Conservation (phyloP, 164 flowering plant genomes). For the Dillenia turbinata region DNA sequence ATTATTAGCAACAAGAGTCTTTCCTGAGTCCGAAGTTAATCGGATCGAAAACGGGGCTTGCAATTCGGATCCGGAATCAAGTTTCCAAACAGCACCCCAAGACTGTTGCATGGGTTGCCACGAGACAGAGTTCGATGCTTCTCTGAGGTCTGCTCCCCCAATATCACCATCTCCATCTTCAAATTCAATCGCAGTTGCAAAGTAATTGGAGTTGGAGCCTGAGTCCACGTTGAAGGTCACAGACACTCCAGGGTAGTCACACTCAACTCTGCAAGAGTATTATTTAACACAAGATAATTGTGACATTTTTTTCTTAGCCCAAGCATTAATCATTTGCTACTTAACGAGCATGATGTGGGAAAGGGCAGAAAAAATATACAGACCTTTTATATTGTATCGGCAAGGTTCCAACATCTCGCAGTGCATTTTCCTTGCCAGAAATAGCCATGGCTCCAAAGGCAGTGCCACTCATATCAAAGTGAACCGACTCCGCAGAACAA, state of each 20-base stretch:
- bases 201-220: slow-evolving; percentile 21
- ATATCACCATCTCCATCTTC: slow-evolving; percentile 31
- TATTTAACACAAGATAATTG: too few species aligned
- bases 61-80: slow-evolving; percentile 9
- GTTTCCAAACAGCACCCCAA: slow-evolving; percentile 29
- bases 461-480: slow-evolving; percentile 28
- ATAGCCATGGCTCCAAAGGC: slow-evolving; percentile 20
- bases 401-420: slow-evolving; percentile 26
- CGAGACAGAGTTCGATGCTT: not conserved
- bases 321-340: not conserved
- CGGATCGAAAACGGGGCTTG: slow-evolving; percentile 18
- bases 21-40: slow-evolving; percentile 10
- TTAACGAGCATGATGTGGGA: too few species aligned
- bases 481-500: slow-evolving; percentile 22
- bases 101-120: slow-evolving; percentile 25
- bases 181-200: slow-evolving; percentile 17
- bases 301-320: not conserved
- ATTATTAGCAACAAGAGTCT: slow-evolving; percentile 8
- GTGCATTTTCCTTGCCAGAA: slow-evolving; percentile 15
- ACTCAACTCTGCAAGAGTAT: slow-evolving; percentile 3
- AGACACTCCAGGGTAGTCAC: slow-evolving; percentile 14
- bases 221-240: slow-evolving; percentile 18
- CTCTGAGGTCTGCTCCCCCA: slow-evolving; percentile 8
- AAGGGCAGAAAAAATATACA: too few species aligned
- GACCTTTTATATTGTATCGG: not conserved